Evolutionary conservation across 768 basidiomycete genomes (phyloP).

Genomic region (Lactarius vividus): DNA sequence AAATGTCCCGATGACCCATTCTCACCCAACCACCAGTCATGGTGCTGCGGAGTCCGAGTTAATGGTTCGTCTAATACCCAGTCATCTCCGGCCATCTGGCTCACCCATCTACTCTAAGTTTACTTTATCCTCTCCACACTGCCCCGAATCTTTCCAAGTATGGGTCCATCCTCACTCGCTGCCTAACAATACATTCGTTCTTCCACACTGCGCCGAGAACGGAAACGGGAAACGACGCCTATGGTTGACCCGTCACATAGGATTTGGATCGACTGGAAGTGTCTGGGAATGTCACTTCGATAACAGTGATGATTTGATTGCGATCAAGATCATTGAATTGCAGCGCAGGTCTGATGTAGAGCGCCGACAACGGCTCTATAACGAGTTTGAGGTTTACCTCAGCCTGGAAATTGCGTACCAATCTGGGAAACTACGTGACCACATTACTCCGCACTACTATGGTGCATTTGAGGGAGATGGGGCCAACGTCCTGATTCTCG

Average conservation of each 20-base stretch:
- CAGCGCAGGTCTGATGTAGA: too few species aligned
- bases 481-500: too few species aligned
- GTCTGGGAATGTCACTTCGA: constrained; percentile 5
- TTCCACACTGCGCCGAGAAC: neutral
- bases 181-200: neutral
- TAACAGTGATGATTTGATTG: neutral
- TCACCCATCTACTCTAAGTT: neutral
- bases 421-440: neutral
- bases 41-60: too few species aligned
- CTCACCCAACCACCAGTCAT: too few species aligned
- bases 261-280: neutral
- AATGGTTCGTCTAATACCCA: neutral
- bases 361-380: too few species aligned
- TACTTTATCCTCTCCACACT: neutral
- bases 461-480: too few species aligned
- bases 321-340: too few species aligned
- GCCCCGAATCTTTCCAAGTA: neutral
- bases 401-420: neutral
- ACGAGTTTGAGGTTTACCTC: too few species aligned
- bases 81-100: neutral
- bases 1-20: neutral
- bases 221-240: neutral
- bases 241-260: neutral
- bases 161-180: neutral
- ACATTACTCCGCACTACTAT: neutral